Percentiles rank a stretch among this genome's conserved stretches.
Evolutionary conservation across 1,139 yeast genomes (phyloP).

Genomic region (Hyphopichia fennica): DNA sequence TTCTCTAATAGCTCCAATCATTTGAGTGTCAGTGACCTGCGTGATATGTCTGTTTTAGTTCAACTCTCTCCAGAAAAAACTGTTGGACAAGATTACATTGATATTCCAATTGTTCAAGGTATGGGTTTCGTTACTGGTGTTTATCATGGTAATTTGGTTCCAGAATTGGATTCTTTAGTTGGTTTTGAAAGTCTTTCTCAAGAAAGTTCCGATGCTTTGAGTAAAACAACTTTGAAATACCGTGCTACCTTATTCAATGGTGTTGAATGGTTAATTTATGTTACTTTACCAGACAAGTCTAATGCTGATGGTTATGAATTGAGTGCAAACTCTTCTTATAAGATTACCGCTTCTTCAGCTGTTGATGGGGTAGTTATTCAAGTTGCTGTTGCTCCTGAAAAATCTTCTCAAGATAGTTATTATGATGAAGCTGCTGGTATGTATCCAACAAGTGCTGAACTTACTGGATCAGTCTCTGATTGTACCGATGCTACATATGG

Average conservation of each 20-base stretch:
- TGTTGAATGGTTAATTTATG: slow-evolving; percentile 56
- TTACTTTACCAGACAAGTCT: slow-evolving; percentile 39
- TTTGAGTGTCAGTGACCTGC: slow-evolving; percentile 43
- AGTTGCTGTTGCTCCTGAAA: slow-evolving; percentile 48
- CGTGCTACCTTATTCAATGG: slow-evolving; percentile 43
- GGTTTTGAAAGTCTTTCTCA: slow-evolving; percentile 44
- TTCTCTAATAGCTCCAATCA: slow-evolving; percentile 26
- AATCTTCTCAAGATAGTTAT: slow-evolving; percentile 24
- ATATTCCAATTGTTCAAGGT: slow-evolving; percentile 37
- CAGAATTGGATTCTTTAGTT: slow-evolving; percentile 44
- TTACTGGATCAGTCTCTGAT: slow-evolving; percentile 26
- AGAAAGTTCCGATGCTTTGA: slow-evolving; percentile 32
- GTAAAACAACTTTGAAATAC: slow-evolving; percentile 45
- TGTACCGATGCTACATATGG: slow-evolving; percentile 48
- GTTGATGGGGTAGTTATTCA: slow-evolving; percentile 55
- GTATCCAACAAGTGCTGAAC: slow-evolving; percentile 33
- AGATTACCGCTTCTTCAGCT: slow-evolving; percentile 36
- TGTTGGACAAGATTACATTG: slow-evolving; percentile 18
- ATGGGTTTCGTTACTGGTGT: slow-evolving; percentile 20
- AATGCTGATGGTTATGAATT: slow-evolving; percentile 26
- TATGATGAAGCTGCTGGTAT: slow-evolving; percentile 39
- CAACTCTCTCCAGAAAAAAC: slow-evolving; percentile 26
- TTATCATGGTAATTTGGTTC: slow-evolving; percentile 51
- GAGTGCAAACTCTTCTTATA: slow-evolving; percentile 25
- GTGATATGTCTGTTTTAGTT: slow-evolving; percentile 49